phyloP scores from a whole-genome alignment of 352 stramenopile genomes.

The Globisporangium polare region DNA sequence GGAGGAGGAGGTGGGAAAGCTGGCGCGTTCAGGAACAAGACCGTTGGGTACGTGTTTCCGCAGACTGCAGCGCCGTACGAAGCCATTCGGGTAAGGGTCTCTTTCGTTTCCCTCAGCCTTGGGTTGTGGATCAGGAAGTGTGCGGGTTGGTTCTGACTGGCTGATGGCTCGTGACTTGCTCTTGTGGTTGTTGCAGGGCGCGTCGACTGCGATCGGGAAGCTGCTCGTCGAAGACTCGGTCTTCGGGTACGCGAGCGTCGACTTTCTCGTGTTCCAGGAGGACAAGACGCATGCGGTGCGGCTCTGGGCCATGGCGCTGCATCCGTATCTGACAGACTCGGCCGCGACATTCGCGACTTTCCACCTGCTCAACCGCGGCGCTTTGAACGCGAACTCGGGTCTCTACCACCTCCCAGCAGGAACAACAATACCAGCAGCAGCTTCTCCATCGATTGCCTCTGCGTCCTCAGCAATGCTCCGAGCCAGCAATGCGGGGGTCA shows the following conservation, averaged over 20 bases:
- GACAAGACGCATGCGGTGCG: constrained; percentile 33
- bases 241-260: constrained; percentile 81
- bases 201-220: constrained; percentile 44
- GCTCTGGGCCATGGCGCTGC: constrained; percentile 71
- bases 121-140: neutral
- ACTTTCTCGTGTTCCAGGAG: constrained; percentile 77
- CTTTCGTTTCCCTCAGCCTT: neutral
- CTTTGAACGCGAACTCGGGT: constrained; percentile 32
- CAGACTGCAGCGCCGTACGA: constrained; percentile 73
- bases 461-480: constrained; percentile 1
- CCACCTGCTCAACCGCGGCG: constrained; percentile 52
- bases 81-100: constrained; percentile 42
- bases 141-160: neutral
- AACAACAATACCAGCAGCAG: constrained; percentile 2
- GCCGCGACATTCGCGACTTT: constrained; percentile 70
- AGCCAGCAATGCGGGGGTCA: neutral
- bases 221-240: constrained; percentile 40
- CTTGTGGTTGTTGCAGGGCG: constrained; percentile 19
- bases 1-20: constrained; percentile 7
- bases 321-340: constrained; percentile 77
- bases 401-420: constrained; percentile 28
- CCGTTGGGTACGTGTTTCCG: constrained; percentile 69
- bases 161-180: neutral
- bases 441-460: neutral
- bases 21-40: constrained; percentile 23